phyloP scores from a whole-genome alignment of 345 rosid genomes.

The Kandelia obovata region DNA sequence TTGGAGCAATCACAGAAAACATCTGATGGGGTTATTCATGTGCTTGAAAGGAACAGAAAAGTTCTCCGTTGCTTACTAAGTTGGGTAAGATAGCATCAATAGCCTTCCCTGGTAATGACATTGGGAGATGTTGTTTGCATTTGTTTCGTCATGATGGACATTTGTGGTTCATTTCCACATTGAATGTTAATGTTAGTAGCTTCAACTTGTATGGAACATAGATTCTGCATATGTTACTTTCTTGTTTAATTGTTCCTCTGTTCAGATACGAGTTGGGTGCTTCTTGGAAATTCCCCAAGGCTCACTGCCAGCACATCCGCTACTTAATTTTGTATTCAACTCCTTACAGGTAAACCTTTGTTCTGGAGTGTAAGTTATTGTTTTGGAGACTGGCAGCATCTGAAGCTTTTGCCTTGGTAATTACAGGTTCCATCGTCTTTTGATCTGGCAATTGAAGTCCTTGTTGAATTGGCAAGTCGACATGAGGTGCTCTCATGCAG shows the following conservation, averaged over 20 bases:
- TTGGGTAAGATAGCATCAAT: constrained; percentile 61
- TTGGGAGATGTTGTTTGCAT: not conserved
- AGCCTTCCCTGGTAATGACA: not conserved
- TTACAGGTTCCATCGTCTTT: constrained; percentile 64
- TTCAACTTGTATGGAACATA: not conserved
- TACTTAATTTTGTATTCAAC: constrained; percentile 70
- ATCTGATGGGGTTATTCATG: constrained; percentile 43
- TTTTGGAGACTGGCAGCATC: constrained; percentile 7
- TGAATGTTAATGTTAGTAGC: not conserved
- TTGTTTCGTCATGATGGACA: not conserved
- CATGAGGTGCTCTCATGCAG: constrained; percentile 59
- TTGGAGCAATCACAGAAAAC: constrained; percentile 75
- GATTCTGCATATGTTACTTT: not conserved
- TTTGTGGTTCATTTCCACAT: not conserved
- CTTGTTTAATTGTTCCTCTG: constrained; percentile 11
- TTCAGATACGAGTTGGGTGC: constrained; percentile 92
- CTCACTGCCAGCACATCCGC: constrained; percentile 73
- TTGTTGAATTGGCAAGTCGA: constrained; percentile 77
- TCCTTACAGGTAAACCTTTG: constrained; percentile 60
- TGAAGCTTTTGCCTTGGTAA: constrained; percentile 14
- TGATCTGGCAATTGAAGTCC: constrained; percentile 90
- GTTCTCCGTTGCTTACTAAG: constrained; percentile 87
- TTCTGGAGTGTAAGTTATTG: constrained; percentile 5
- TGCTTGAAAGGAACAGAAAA: constrained; percentile 63
- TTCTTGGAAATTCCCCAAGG: constrained; percentile 79